A percentile compares a stretch with the other conserved stretches of the same genome.
These are phyloP conservation scores for Apocynum venetum DNA, from an alignment of 257 asterid genomes.

Conservation along the genomic window DNA sequence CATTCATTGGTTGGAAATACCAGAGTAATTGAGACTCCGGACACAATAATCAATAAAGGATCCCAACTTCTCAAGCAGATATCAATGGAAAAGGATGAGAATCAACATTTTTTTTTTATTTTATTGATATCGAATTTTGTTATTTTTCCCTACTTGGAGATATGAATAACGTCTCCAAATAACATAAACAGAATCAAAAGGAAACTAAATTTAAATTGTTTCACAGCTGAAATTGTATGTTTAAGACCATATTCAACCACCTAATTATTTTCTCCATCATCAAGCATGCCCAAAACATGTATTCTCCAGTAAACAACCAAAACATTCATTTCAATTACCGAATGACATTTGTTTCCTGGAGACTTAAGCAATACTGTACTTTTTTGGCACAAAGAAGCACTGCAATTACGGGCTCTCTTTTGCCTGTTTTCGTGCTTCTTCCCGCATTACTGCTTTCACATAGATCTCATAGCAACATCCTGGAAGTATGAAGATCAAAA, in stretches of 20 bases:
- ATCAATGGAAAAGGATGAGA: too few relatives aligned
- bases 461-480: conserved; percentile 67
- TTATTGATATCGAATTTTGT: too few relatives aligned
- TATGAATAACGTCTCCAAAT: neutral
- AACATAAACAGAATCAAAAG: neutral
- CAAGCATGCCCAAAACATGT: neutral
- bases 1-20: too few relatives aligned
- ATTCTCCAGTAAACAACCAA: neutral
- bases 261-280: neutral
- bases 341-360: neutral
- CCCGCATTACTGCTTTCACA: conserved; percentile 42
- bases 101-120: too few relatives aligned
- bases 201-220: neutral
- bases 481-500: conserved; percentile 20
- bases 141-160: neutral
- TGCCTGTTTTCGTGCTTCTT: conserved; percentile 40
- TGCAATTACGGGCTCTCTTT: conserved; percentile 24
- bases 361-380: neutral
- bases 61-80: too few relatives aligned
- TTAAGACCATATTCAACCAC: neutral
- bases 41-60: too few relatives aligned
- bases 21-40: too few relatives aligned
- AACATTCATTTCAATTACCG: neutral
- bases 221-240: neutral
- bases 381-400: neutral